Evolutionary conservation across 2,329 filamentous ascomycete species (phyloP).

Genomic region (Raffaelea albimanens): DNA sequence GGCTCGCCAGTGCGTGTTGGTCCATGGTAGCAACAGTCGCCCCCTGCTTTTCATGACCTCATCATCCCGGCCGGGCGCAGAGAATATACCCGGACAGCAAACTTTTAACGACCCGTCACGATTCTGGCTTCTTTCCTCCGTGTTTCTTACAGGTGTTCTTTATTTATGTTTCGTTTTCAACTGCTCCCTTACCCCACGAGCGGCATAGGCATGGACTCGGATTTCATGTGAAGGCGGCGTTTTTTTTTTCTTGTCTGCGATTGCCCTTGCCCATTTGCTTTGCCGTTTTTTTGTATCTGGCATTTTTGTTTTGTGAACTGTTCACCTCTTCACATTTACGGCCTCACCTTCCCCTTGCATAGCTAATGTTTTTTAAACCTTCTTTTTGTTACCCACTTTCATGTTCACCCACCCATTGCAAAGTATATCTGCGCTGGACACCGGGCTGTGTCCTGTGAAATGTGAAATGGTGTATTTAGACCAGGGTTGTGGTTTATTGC

Average conservation of each 20-base stretch:
- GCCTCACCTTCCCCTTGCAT: no score
- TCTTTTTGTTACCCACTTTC: slow-evolving; percentile 1
- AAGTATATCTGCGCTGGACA: neutral
- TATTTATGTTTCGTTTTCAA: neutral
- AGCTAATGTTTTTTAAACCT: neutral
- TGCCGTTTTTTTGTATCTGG: neutral
- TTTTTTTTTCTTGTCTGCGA: slow-evolving; percentile 3
- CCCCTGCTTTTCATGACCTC: neutral
- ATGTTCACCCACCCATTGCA: neutral
- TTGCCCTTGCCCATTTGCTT: neutral
- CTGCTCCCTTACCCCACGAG: neutral
- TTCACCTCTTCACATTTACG: no score
- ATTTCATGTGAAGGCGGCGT: slow-evolving; percentile 10
- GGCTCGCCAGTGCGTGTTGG: slow-evolving; percentile 52
- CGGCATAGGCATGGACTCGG: slow-evolving; percentile 6
- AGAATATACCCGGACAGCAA: no score
- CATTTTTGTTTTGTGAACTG: slow-evolving; percentile 7
- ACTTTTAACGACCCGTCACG: slow-evolving; percentile 11
- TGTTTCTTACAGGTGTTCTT: no score
- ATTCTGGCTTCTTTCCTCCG: slow-evolving; percentile 1
- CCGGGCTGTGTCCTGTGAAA: no score
- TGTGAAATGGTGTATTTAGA: no score
- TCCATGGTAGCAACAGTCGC: slow-evolving; percentile 37
- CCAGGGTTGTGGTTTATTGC: no score
- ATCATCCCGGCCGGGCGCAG: neutral